Conservation (phyloP, 768 basidiomycete genomes). For the Boletus speciosus region DNA sequence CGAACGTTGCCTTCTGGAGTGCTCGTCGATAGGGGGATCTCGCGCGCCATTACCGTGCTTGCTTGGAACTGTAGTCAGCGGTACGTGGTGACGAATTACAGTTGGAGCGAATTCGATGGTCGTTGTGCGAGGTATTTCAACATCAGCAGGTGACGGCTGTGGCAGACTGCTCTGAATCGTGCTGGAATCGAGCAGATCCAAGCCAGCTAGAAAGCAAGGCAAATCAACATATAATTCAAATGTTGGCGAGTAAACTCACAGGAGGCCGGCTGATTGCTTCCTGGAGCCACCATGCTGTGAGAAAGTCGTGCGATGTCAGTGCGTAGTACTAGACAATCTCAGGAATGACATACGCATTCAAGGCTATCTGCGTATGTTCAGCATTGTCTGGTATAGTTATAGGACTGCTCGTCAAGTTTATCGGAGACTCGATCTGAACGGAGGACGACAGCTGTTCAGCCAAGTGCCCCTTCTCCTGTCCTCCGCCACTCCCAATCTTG, state of each 20-base stretch:
- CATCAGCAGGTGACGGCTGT: constrained; percentile 1
- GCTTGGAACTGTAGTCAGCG: constrained; percentile 27
- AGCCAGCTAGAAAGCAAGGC: constrained; percentile 8
- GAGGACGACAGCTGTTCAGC: constrained; percentile 6
- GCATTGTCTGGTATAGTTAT: not conserved
- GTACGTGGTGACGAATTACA: constrained; percentile 25
- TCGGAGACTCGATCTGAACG: not conserved
- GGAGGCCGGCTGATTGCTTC: not conserved
- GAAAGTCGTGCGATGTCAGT: constrained; percentile 15
- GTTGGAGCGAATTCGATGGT: constrained; percentile 53
- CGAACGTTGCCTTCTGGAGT: constrained; percentile 2
- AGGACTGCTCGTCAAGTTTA: not conserved
- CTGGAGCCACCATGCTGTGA: constrained; percentile 35
- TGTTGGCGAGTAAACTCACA: constrained; percentile 8
- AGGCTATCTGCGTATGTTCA: not conserved
- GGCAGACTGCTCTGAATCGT: not conserved
- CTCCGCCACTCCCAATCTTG: constrained; percentile 2
- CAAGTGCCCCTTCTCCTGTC: not conserved
- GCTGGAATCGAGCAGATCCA: constrained; percentile 1
- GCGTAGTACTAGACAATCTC: not conserved
- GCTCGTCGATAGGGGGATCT: constrained; percentile 5
- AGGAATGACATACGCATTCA: constrained; percentile 9
- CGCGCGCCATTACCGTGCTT: constrained; percentile 18
- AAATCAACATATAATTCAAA: not conserved
- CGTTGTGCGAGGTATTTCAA: constrained; percentile 38